A percentile compares a stretch with the other conserved stretches of the same genome.
These are phyloP conservation scores for Coleophoma eucalyptorum DNA, from an alignment of 2,329 filamentous ascomycete genomes.

Conservation along the genomic window DNA sequence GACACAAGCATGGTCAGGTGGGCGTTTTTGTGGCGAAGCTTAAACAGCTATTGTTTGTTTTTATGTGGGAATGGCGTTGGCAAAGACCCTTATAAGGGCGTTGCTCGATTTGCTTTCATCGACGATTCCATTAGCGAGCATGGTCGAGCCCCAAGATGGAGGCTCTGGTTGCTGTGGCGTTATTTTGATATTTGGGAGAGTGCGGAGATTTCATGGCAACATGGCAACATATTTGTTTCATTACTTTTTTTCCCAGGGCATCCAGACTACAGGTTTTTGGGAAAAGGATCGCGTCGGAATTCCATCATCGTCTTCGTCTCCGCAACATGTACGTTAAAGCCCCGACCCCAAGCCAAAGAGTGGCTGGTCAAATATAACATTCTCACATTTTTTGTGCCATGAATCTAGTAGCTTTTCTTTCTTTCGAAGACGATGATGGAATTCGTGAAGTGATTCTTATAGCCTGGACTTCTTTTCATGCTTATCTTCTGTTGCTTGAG, in stretches of 20 bases:
- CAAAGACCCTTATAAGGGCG: slow-evolving; percentile 21
- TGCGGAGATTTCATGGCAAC: slow-evolving; percentile 22
- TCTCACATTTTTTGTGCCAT: slow-evolving; percentile 34
- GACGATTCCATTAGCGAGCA: slow-evolving; percentile 43
- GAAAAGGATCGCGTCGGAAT: slow-evolving; percentile 45
- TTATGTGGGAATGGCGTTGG: slow-evolving; percentile 24
- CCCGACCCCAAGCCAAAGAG: slow-evolving; percentile 32
- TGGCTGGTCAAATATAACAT: slow-evolving; percentile 48
- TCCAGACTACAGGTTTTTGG: slow-evolving; percentile 18
- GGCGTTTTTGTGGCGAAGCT: slow-evolving; percentile 19
- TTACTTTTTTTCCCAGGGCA: slow-evolving; percentile 17
- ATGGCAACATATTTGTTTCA: slow-evolving; percentile 15
- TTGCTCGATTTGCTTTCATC: slow-evolving; percentile 23
- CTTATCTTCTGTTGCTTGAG: slow-evolving; percentile 7
- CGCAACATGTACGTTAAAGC: slow-evolving; percentile 62
- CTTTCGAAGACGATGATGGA: slow-evolving; percentile 58
- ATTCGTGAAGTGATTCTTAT: slow-evolving; percentile 45
- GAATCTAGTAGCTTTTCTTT: slow-evolving; percentile 25
- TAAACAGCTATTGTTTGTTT: slow-evolving; percentile 22
- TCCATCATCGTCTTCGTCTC: slow-evolving; percentile 68
- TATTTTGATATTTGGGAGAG: slow-evolving; percentile 20
- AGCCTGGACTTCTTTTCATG: slow-evolving; percentile 36
- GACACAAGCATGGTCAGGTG: slow-evolving; percentile 19
- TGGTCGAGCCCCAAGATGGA: slow-evolving; percentile 35
- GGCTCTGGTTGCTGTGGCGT: slow-evolving; percentile 29